These are phyloP conservation scores for Venturia nashicola DNA, from an alignment of 2,329 filamentous ascomycete species.

Conservation along the genomic window DNA sequence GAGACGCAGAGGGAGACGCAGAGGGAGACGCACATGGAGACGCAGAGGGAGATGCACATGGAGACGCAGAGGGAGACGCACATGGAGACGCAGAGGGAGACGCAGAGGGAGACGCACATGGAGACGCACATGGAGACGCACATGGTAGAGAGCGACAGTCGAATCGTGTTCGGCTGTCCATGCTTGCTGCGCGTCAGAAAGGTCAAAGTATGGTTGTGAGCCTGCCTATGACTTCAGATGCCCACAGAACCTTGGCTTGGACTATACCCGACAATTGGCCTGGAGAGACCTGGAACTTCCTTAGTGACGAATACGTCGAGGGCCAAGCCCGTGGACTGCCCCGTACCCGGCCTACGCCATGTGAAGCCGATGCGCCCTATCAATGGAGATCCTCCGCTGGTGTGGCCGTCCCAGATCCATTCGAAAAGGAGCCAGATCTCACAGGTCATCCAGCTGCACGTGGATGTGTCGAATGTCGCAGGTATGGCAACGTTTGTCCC, in stretches of 20 bases:
- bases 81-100: too few species aligned
- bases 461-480: neutral
- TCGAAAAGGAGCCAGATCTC: neutral
- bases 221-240: neutral
- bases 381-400: neutral
- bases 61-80: neutral
- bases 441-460: neutral
- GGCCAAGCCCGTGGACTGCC: neutral
- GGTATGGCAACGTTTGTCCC: neutral
- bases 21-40: too few species aligned
- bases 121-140: too few species aligned
- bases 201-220: neutral
- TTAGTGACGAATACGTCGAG: neutral
- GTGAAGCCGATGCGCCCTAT: neutral
- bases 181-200: constrained; percentile 1
- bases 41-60: too few species aligned
- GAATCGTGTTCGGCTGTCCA: neutral
- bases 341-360: neutral
- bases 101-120: too few species aligned
- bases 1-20: too few species aligned
- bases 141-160: neutral
- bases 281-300: neutral
- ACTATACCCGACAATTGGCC: constrained; percentile 4
- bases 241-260: neutral
- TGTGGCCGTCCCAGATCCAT: neutral